Base-by-base conservation (phyloP, 1,139 yeast genomes). In the Sugiyamaella grinbergsii region DNA sequence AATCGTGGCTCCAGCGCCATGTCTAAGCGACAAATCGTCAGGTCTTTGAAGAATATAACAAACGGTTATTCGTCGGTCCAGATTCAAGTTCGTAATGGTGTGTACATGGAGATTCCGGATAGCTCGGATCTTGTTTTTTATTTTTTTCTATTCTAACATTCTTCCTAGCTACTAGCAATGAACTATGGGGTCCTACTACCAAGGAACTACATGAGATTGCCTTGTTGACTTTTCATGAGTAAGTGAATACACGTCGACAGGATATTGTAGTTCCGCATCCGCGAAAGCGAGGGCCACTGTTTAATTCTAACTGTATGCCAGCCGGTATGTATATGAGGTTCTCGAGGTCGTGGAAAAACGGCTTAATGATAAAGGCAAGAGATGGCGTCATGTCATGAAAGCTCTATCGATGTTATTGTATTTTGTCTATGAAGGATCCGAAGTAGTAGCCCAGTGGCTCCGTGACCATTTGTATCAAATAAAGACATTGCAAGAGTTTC, bases 311-410 rank as follows among this genome's bases (percentile, higher is more conserved):
- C 6, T 15, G 10, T 28, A 36, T 40, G 7, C 20, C 22, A 53
- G 57, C 13, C 81, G 85, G 2, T 95, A 89, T 60, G 84, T 90
- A 58, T 76, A 87, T 63, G 96, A 91, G 63, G 81, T 93, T 42
- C 85, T 93, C 91, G 96, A 89, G 64, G 89, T 93, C 84, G 71
- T 93, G 49, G 98, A 91, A 70, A 83, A 90, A 62, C 79, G 99
- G 58, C 75, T 93, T 60, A 91, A 91, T 66, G 98, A 93, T 64
- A 90, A 90, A 73, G 98, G 98, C 53, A 91, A 90, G 68, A 87
- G 91, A 70, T 93, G 98, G 98, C 80, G 96, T 58, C 98, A 93
- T 68, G 91, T 93, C 36, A 93, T 95, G 57, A 94, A 93, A 69
- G 85, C 95, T 1, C 74, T 90, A 61, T 87, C 96, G 1, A 85